Percentiles rank a stretch among this genome's conserved stretches.
Conservation (phyloP, 2,329 filamentous ascomycete species). For the Penicillium sp. region DNA sequence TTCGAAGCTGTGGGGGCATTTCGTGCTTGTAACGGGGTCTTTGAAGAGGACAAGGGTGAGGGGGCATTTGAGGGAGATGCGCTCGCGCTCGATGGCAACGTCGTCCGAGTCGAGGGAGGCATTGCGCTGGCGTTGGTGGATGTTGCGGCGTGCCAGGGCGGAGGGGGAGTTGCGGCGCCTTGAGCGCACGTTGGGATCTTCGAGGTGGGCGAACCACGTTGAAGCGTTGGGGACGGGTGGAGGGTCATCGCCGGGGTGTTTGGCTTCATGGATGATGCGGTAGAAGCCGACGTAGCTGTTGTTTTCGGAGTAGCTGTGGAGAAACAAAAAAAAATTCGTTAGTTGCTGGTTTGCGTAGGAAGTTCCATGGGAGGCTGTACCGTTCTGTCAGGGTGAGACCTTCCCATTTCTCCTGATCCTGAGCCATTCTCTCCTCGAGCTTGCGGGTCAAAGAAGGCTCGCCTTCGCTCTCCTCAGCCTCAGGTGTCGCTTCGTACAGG, state of each 20-base stretch:
- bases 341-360: background rate
- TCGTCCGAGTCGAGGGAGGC: constrained; percentile 45
- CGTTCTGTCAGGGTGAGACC: constrained; percentile 45
- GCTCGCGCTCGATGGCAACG: constrained; percentile 52
- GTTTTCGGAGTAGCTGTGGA: constrained; percentile 58
- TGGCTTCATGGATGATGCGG: constrained; percentile 64
- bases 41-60: constrained; percentile 52
- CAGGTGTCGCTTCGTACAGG: constrained; percentile 46
- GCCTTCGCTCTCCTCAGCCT: constrained; percentile 38
- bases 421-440: constrained; percentile 41
- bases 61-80: constrained; percentile 53
- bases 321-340: background rate
- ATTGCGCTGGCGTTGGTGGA: constrained; percentile 28
- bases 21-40: constrained; percentile 53
- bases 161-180: constrained; percentile 18
- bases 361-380: constrained; percentile 40
- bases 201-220: constrained; percentile 65
- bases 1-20: constrained; percentile 58
- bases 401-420: constrained; percentile 42
- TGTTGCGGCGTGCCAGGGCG: constrained; percentile 12
- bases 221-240: constrained; percentile 60
- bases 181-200: constrained; percentile 34
- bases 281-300: constrained; percentile 68
- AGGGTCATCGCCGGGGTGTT: constrained; percentile 57
- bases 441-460: constrained; percentile 38